Percentiles rank a stretch among this genome's conserved stretches.
phyloP scores from a whole-genome alignment of 306 rosid species.

The Notholithocarpus densiflorus region DNA sequence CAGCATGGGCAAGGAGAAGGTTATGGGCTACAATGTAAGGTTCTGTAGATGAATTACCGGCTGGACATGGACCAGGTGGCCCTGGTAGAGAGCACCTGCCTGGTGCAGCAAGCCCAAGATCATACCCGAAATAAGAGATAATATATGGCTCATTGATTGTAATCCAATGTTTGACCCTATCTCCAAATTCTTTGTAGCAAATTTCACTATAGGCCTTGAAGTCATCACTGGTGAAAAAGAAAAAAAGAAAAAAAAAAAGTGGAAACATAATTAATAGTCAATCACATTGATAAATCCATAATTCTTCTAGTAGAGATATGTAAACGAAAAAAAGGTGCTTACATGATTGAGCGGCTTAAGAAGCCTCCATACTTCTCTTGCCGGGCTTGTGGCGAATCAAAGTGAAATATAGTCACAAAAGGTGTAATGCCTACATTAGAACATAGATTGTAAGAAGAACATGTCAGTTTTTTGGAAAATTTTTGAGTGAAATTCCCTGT shows the following conservation, averaged over 20 bases:
- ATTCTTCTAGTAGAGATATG: too few relatives aligned
- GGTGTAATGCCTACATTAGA: slow-evolving; percentile 25
- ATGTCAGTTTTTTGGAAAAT: background rate
- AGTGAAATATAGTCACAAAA: slow-evolving; percentile 23
- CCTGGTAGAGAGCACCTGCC: slow-evolving; percentile 50
- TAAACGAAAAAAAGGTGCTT: background rate
- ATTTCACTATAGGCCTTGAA: slow-evolving; percentile 28
- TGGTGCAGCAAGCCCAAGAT: slow-evolving; percentile 44
- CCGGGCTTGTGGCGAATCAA: slow-evolving; percentile 24
- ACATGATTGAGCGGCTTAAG: slow-evolving; percentile 31
- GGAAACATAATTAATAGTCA: background rate
- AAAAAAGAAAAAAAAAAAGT: background rate
- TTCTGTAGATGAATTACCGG: slow-evolving; percentile 48
- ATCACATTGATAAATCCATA: too few relatives aligned
- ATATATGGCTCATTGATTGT: slow-evolving; percentile 46
- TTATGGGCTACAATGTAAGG: slow-evolving; percentile 51
- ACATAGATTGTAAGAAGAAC: background rate
- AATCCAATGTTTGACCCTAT: slow-evolving; percentile 51
- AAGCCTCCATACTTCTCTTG: slow-evolving; percentile 10
- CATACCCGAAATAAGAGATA: slow-evolving; percentile 25
- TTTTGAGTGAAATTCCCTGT: too few relatives aligned
- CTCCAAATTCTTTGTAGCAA: slow-evolving; percentile 48
- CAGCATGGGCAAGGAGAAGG: slow-evolving; percentile 44
- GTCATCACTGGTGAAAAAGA: slow-evolving; percentile 16
- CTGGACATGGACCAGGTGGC: slow-evolving; percentile 4